Evolutionary conservation across 768 basidiomycete genomes (phyloP), one percentile per base, ranked within the genome.

Genomic region (Cyathus striatus): DNA sequence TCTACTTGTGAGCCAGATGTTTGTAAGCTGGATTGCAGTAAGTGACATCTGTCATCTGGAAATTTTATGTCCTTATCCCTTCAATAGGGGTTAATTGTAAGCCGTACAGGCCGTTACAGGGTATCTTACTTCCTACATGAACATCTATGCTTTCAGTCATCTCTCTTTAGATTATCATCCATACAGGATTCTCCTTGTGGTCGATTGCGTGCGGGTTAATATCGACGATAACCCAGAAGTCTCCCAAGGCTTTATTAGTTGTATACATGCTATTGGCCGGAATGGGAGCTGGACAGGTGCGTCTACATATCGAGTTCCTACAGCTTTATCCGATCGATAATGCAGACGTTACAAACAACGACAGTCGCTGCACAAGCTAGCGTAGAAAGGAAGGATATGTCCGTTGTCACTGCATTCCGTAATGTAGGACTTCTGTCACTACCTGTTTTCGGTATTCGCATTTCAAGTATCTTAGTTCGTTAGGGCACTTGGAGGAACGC

Each of bases 321-420:
- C n/a, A 35, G 5, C 5, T 41, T 38, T 34, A n/a, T 14, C n/a
- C 18, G 10, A 20, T 14, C 13, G n/a, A 24, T 34, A 40, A 35
- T 27, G n/a, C 39, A 80, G 75, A 79, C 76, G 0, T 51, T 76
- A 12, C 76, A 78, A 55, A 83, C 81, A 0, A 83, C 81, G 0
- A 86, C 83, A 0, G 77, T 86, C 5, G 82, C 82, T 0, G 81
- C 77, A 5, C 87, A 90, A 55, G 84, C 85, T 0, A 80, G 82
- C 20, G 86, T 89, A 0, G 60, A 76, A 0, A 63, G 86, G 27
- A 69, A 68, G 30, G 86, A 90, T 47, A 86, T 89, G 84, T 81
- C 83, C 1, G 81, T 85, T 6, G 84, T 87, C 0, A 88, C 86
- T 0, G 79, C 78, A 0, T 73, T 79, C 43, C 70, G 81, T 38